Percentiles rank a stretch among this genome's conserved stretches.
These are phyloP conservation scores for Prosopis cineraria DNA, from an alignment of 306 rosid species.

Conservation along the genomic window DNA sequence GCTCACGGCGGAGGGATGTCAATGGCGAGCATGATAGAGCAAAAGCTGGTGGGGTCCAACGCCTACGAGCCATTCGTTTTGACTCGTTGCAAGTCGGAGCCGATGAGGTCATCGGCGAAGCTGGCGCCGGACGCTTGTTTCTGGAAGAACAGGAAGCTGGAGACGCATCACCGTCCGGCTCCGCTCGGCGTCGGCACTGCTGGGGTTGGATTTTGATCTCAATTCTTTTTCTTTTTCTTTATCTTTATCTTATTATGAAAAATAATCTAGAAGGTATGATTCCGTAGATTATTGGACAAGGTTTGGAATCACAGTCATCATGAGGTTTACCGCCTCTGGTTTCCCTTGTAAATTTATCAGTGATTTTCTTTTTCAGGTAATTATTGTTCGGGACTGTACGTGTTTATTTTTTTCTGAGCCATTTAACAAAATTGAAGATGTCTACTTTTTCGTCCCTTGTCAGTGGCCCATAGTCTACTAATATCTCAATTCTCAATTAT, in stretches of 20 bases:
- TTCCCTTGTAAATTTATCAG: constrained; percentile 36
- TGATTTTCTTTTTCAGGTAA: constrained; percentile 35
- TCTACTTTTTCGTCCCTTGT: neutral
- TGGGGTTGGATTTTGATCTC: constrained; percentile 67
- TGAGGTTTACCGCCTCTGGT: constrained; percentile 9
- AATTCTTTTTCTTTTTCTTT: constrained; percentile 1
- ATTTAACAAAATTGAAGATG: neutral
- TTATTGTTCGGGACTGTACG: constrained; percentile 1
- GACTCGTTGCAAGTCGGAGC: constrained; percentile 98
- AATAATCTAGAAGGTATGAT: constrained; percentile 32
- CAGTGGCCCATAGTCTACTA: neutral
- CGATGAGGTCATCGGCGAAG: constrained; percentile 74
- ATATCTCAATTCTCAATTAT: neutral
- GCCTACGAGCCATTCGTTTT: constrained; percentile 86
- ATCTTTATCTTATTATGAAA: neutral
- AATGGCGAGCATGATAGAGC: constrained; percentile 74
- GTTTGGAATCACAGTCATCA: constrained; percentile 18
- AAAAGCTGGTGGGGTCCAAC: constrained; percentile 67
- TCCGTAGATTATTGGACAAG: constrained; percentile 15
- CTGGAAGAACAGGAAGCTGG: constrained; percentile 82
- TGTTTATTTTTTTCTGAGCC: neutral
- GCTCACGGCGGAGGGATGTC: constrained; percentile 41
- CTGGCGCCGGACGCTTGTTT: constrained; percentile 73
- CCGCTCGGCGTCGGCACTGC: constrained; percentile 84
- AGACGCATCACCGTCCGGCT: constrained; percentile 68